Evolutionary conservation across 768 basidiomycete species (phyloP).

Genomic region (Collybia sp.): DNA sequence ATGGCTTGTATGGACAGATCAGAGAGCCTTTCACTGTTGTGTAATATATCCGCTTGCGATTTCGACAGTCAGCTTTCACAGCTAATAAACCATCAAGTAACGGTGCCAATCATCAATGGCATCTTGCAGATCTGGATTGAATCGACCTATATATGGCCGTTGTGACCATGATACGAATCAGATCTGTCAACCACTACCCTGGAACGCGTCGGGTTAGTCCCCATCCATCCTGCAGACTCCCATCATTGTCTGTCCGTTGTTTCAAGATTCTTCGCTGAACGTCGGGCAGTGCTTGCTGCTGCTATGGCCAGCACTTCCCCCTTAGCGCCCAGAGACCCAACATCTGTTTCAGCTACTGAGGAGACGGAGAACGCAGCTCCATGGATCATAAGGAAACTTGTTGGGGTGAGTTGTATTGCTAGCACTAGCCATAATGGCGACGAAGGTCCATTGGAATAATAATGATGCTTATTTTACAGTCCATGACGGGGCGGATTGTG

Average conservation of each 20-base stretch:
- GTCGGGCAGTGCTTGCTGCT: conserved; percentile 1
- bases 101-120: no score
- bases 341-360: conserved; percentile 29
- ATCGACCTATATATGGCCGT: no score
- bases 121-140: no score
- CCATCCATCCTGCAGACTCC: no score
- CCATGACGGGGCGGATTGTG: conserved; percentile 58
- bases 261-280: conserved; percentile 1
- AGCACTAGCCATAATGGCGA: no score
- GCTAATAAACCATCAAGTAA: no score
- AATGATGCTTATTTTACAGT: conserved; percentile 24
- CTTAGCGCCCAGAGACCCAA: conserved; percentile 35
- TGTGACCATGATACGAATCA: no score
- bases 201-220: neutral
- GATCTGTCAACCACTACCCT: no score
- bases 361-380: conserved; percentile 55
- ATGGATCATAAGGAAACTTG: conserved; percentile 62
- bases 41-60: no score
- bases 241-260: neutral
- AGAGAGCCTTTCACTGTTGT: no score
- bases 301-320: conserved; percentile 25
- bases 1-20: conserved; percentile 7
- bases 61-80: no score
- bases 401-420: conserved; percentile 55
- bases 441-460: no score